Evolutionary conservation across 2,329 filamentous ascomycete species (phyloP), one percentile per base, ranked within the genome.

Genomic region (Hypoxylon sp.): DNA sequence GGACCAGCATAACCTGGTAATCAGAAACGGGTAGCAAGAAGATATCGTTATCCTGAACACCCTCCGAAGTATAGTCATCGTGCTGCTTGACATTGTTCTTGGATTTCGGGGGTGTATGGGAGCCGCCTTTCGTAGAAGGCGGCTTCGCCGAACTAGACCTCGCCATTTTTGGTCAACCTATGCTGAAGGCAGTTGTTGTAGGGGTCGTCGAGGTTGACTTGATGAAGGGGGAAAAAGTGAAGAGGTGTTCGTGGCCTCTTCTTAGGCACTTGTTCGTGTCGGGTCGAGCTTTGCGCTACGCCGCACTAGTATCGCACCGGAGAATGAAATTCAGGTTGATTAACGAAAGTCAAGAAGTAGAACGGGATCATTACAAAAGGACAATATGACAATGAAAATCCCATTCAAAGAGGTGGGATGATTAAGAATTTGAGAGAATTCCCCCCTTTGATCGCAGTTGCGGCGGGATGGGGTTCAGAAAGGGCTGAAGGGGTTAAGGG

Each of bases 41-140:
- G 76, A 98, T 90, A 84, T 98, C 94, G 82, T 98, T 91, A 83
- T 99, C 93, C 72, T 88, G 86, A 60, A 98, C 92, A 53, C 92
- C 92, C 55, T 93, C 89, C 1, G 92, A 94, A 62, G 89, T 87
- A 82, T 93, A 94, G 75, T 91, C 89, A 53, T 82, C 79, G 58
- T 78, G 74, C 57, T 70, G 72, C 68, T 78, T 77, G 63, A 76
- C 67, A 61, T 77, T 76, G 48, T 73, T 67, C 62, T 76, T 77
- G 46, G 72, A 51, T 61, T 76, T 76, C n/a, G 73, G 65, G 45
- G 70, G 56, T 36, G 70, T 74, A 69, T 79, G 72, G 7, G 69
- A 36, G 41, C 62, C 71, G 65, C 68, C 71, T 71, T 76, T 77
- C 60, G 59, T 76, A 66, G 77, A 72, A 58, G 79, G 75, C 75